A percentile compares a stretch with the other conserved stretches of the same genome.
Conservation (phyloP, 768 basidiomycete species). For the Neoboletus subvelutipes region DNA sequence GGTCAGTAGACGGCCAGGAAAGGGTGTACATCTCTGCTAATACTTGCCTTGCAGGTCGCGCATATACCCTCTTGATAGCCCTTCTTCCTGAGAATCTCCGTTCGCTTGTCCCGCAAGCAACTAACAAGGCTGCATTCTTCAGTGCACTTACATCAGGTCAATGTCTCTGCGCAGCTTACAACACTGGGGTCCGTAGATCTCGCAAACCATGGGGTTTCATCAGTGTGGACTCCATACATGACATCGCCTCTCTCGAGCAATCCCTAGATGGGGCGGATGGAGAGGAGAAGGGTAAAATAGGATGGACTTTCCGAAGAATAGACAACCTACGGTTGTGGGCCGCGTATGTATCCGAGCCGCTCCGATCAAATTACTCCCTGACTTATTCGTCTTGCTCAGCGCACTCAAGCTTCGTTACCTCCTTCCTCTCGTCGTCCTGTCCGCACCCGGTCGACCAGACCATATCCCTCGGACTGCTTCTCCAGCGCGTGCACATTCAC, state of each 20-base stretch:
- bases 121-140: slow-evolving; percentile 44
- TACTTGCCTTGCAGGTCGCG: slow-evolving; percentile 49
- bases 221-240: slow-evolving; percentile 72
- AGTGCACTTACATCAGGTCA: slow-evolving; percentile 70
- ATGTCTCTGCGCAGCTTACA: slow-evolving; percentile 78
- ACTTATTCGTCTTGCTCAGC: slow-evolving; percentile 36
- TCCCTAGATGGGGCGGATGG: slow-evolving; percentile 37
- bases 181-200: slow-evolving; percentile 75
- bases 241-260: slow-evolving; percentile 66
- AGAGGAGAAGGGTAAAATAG: slow-evolving; percentile 49
- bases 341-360: slow-evolving; percentile 52
- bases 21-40: slow-evolving; percentile 1
- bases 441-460: slow-evolving; percentile 33
- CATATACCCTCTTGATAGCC: slow-evolving; percentile 55
- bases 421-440: slow-evolving; percentile 62
- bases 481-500: slow-evolving; percentile 17
- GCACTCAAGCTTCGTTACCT: slow-evolving; percentile 83
- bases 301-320: slow-evolving; percentile 83
- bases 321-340: slow-evolving; percentile 87
- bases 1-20: slow-evolving; percentile 43
- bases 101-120: slow-evolving; percentile 34
- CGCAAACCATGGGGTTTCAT: slow-evolving; percentile 89
- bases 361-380: neutral
- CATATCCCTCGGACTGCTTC: slow-evolving; percentile 26
- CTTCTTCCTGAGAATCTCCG: slow-evolving; percentile 62